These are phyloP conservation scores for Boletus sp. DNA, from an alignment of 768 basidiomycete genomes.

Conservation along the genomic window DNA sequence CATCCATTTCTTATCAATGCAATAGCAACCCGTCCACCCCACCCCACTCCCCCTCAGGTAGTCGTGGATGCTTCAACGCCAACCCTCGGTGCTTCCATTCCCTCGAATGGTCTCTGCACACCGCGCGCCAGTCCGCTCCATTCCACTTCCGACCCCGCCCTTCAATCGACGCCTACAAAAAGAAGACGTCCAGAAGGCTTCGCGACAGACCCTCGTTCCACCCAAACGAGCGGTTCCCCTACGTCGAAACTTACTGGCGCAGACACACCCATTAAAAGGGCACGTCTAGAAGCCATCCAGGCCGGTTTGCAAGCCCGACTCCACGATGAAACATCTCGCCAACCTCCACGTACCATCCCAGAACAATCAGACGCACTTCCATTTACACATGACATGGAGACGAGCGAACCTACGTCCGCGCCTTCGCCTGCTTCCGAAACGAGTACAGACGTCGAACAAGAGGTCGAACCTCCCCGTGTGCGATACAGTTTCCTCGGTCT, in stretches of 20 bases:
- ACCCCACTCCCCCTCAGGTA: background rate
- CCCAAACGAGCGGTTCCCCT: background rate
- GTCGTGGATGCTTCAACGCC: background rate
- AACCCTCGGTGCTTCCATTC: background rate
- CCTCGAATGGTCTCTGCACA: background rate
- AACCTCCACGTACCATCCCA: background rate
- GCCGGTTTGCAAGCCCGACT: constrained; percentile 6
- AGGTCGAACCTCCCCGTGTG: background rate
- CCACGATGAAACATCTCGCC: background rate
- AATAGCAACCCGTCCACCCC: background rate
- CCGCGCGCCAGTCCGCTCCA: background rate
- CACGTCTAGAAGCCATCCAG: constrained; percentile 9
- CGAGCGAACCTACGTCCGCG: background rate
- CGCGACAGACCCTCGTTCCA: background rate
- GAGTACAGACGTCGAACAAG: background rate
- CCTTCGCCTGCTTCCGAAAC: background rate
- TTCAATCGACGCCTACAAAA: constrained; percentile 6
- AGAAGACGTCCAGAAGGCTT: background rate
- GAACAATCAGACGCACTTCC: constrained; percentile 9
- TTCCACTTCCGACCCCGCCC: background rate
- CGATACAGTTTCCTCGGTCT: constrained; percentile 24
- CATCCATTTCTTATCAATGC: background rate
- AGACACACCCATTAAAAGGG: background rate
- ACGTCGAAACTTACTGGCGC: background rate
- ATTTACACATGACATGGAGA: constrained; percentile 12